Percentiles rank a stretch among this genome's conserved stretches.
Evolutionary conservation across 805 yeast species (phyloP).

Genomic region (Candida maris): DNA sequence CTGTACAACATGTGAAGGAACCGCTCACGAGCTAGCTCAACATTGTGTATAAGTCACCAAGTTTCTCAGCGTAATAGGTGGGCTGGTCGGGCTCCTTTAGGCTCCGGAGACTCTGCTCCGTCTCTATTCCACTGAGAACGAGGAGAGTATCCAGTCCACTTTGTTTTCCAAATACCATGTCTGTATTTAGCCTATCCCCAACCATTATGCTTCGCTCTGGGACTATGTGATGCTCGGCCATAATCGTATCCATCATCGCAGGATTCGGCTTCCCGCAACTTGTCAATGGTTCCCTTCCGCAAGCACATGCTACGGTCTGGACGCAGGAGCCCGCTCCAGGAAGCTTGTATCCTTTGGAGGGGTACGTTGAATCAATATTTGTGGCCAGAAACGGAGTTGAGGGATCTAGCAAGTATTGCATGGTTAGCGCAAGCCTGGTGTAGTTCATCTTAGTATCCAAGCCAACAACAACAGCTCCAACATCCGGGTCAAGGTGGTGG

Average conservation of each 20-base stretch:
- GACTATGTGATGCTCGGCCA: constrained; percentile 57
- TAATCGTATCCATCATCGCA: constrained; percentile 87
- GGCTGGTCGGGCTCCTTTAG: constrained; percentile 48
- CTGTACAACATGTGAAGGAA: too few species aligned
- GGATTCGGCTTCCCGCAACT: constrained; percentile 86
- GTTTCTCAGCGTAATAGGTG: constrained; percentile 59
- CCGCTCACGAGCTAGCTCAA: constrained; percentile 1
- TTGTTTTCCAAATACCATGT: constrained; percentile 83
- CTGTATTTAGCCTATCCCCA: constrained; percentile 94
- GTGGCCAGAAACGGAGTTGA: constrained; percentile 81
- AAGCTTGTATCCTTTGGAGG: constrained; percentile 76
- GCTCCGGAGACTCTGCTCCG: constrained; percentile 54
- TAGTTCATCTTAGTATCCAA: constrained; percentile 75
- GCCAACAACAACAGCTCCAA: constrained; percentile 90
- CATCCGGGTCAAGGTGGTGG: constrained; percentile 61
- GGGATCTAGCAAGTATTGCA: constrained; percentile 72
- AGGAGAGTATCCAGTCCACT: constrained; percentile 85
- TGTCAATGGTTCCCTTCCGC: constrained; percentile 81
- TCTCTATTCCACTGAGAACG: constrained; percentile 90
- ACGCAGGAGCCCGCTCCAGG: constrained; percentile 96
- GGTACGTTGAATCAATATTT: constrained; percentile 92
- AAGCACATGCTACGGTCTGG: constrained; percentile 66
- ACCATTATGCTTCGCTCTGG: constrained; percentile 76
- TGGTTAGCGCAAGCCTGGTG: constrained; percentile 72
- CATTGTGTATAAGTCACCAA: constrained; percentile 74